Percentiles rank a stretch among this genome's conserved stretches.
Evolutionary conservation across 257 asterid genomes (phyloP).

Genomic region (Fraxinus cuspidata): DNA sequence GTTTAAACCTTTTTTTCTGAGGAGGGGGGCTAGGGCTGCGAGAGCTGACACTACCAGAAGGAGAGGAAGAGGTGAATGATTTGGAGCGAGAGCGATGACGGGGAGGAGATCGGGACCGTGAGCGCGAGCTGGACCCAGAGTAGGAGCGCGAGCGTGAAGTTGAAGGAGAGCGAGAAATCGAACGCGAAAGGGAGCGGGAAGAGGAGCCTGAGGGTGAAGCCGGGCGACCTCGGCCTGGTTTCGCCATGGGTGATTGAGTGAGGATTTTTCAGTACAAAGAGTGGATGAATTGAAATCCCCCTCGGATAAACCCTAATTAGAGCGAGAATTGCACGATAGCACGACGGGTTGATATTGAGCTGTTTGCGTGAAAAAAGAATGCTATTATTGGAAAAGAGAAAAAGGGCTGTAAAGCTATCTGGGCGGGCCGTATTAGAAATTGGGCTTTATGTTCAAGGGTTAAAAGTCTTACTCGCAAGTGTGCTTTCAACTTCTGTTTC

Average conservation of each 20-base stretch:
- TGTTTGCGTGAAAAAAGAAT: background rate
- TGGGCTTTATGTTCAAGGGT: background rate
- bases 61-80: background rate
- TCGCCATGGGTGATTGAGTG: background rate
- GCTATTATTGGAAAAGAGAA: background rate
- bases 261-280: background rate
- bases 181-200: background rate
- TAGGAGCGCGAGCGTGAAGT: conserved; percentile 5
- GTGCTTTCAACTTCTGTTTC: too few species aligned
- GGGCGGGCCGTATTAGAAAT: background rate
- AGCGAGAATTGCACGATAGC: background rate
- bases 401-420: background rate
- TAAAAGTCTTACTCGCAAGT: too few species aligned
- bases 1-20: background rate
- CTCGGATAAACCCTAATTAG: background rate
- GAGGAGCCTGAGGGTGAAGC: conserved; percentile 1
- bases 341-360: background rate
- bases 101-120: background rate
- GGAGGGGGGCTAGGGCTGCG: conserved; percentile 14
- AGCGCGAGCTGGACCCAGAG: background rate
- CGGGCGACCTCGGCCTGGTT: conserved; percentile 2
- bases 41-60: conserved; percentile 2
- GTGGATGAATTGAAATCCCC: background rate
- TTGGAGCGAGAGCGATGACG: background rate
- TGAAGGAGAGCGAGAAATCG: conserved; percentile 10